These are phyloP conservation scores for Diaporthe citri DNA, from an alignment of 2,329 filamentous ascomycete genomes.

Conservation along the genomic window DNA sequence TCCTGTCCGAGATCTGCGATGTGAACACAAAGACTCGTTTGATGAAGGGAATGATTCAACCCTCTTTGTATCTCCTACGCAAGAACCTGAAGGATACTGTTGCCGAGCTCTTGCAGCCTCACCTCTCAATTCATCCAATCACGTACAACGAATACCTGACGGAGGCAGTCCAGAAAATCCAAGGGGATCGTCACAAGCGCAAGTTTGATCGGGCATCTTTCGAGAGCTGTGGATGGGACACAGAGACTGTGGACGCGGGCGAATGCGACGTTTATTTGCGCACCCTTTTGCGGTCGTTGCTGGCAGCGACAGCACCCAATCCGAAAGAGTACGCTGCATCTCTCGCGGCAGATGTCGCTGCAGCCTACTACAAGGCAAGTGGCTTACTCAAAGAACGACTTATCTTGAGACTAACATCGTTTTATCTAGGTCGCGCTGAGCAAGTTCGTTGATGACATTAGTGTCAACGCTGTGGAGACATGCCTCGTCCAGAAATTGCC, in stretches of 20 bases:
- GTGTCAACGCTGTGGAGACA: constrained; percentile 46
- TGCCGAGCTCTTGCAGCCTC: constrained; percentile 44
- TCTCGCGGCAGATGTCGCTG: constrained; percentile 44
- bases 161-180: constrained; percentile 42
- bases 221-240: background rate
- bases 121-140: constrained; percentile 46
- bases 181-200: constrained; percentile 43
- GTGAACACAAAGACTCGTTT: constrained; percentile 43
- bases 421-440: constrained; percentile 44
- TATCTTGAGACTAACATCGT: constrained; percentile 18
- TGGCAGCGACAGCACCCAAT: constrained; percentile 41
- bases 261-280: background rate
- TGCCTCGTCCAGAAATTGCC: constrained; percentile 46
- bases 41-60: constrained; percentile 44
- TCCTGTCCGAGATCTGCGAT: constrained; percentile 43
- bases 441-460: constrained; percentile 47
- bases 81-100: constrained; percentile 43
- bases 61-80: constrained; percentile 42
- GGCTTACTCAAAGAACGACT: background rate
- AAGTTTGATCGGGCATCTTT: constrained; percentile 37
- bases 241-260: background rate
- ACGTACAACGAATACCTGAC: constrained; percentile 47
- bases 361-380: constrained; percentile 45
- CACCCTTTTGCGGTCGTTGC: constrained; percentile 34
- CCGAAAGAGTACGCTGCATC: constrained; percentile 44